Evolutionary conservation across 257 asterid genomes (phyloP).

Genomic region (Solanum piurae): DNA sequence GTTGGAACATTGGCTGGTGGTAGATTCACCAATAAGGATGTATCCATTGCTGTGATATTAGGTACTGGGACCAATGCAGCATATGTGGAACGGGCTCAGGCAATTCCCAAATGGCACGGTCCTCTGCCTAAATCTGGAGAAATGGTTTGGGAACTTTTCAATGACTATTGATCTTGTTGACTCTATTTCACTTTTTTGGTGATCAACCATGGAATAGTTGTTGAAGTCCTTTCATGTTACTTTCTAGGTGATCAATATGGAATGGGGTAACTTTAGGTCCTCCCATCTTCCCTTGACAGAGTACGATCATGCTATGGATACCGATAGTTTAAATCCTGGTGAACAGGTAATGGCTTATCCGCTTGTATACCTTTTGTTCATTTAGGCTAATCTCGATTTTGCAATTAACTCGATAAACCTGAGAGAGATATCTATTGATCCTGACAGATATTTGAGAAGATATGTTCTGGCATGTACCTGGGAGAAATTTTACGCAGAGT

Average conservation of each 20-base stretch:
- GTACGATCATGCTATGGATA: constrained; percentile 59
- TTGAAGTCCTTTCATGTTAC: not conserved
- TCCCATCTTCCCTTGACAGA: constrained; percentile 86
- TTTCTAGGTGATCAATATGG: constrained; percentile 82
- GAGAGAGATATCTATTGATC: not conserved
- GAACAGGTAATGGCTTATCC: constrained; percentile 56
- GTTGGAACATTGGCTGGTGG: constrained; percentile 70
- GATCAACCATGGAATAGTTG: not conserved
- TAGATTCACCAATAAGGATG: constrained; percentile 38
- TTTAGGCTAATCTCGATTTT: not conserved
- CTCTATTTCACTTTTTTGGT: not conserved
- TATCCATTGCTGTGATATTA: constrained; percentile 43
- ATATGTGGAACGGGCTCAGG: constrained; percentile 57
- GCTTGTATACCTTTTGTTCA: not conserved
- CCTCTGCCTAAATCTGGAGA: constrained; percentile 67
- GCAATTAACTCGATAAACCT: not conserved
- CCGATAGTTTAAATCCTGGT: constrained; percentile 69
- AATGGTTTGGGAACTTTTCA: constrained; percentile 42
- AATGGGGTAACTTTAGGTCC: constrained; percentile 94
- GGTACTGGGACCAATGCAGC: constrained; percentile 70
- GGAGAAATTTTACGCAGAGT: constrained; percentile 80
- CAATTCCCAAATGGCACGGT: constrained; percentile 63
- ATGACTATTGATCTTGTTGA: not conserved
- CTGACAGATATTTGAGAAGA: constrained; percentile 67
- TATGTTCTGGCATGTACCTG: constrained; percentile 83